phyloP scores from a whole-genome alignment of 768 basidiomycete species.

The Pisolithus microcarpus region DNA sequence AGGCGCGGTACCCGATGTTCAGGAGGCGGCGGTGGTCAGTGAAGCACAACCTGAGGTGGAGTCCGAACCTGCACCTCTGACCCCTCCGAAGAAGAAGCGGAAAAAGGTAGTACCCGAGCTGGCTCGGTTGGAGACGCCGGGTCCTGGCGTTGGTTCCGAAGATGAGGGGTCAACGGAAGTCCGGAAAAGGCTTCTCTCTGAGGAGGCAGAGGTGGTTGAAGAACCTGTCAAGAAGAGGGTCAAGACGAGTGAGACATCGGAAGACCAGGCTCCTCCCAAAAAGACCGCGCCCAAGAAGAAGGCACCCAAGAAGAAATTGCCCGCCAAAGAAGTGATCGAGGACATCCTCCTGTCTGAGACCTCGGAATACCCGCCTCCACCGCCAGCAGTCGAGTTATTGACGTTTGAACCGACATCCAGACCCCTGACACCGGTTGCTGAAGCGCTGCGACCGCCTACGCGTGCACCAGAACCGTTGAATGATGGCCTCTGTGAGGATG shows the following conservation, averaged over 20 bases:
- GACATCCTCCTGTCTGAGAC: slow-evolving; percentile 46
- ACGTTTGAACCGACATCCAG: slow-evolving; percentile 39
- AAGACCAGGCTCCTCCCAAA: slow-evolving; percentile 20
- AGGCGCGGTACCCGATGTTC: slow-evolving; percentile 12
- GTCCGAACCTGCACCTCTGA: slow-evolving; percentile 27
- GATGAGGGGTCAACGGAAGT: slow-evolving; percentile 41
- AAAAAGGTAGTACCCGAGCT: slow-evolving; percentile 37
- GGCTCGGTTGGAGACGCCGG: slow-evolving; percentile 26
- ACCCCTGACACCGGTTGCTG: slow-evolving; percentile 46
- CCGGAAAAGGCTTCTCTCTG: slow-evolving; percentile 42
- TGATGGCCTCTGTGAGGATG: slow-evolving; percentile 67
- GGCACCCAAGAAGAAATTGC: slow-evolving; percentile 23
- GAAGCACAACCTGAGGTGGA: slow-evolving; percentile 15
- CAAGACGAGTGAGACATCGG: slow-evolving; percentile 20
- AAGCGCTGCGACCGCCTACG: slow-evolving; percentile 32
- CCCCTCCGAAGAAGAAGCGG: slow-evolving; percentile 52
- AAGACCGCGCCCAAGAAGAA: slow-evolving; percentile 29
- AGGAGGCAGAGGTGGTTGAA: slow-evolving; percentile 31
- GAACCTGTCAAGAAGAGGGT: slow-evolving; percentile 40
- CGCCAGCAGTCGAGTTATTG: slow-evolving; percentile 45
- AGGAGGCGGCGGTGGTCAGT: slow-evolving; percentile 20
- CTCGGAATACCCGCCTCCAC: slow-evolving; percentile 42
- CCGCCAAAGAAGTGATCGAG: slow-evolving; percentile 36
- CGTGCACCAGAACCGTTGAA: slow-evolving; percentile 48
- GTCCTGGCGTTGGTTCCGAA: slow-evolving; percentile 53